phyloP scores from a whole-genome alignment of 371 early-diverging fungal species.

The Choanephora cucurbitarum region DNA sequence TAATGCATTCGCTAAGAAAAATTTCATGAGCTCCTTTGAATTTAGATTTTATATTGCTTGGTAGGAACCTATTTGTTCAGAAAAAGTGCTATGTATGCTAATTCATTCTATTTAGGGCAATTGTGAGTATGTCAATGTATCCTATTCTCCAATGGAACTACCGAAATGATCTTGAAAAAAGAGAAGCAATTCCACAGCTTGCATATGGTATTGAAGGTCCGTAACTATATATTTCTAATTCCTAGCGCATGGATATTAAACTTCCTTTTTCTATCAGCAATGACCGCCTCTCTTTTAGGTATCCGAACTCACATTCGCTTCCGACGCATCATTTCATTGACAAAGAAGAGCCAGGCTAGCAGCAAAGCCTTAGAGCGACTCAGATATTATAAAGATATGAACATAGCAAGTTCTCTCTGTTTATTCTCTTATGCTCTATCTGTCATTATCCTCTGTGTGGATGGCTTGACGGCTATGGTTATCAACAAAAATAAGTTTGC shows the following conservation, averaged over 20 bases:
- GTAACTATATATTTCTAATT: neutral
- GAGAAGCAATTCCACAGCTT: constrained; percentile 40
- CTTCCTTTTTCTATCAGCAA: constrained; percentile 6
- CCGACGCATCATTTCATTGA: constrained; percentile 24
- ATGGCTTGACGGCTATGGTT: constrained; percentile 37
- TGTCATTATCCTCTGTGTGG: constrained; percentile 47
- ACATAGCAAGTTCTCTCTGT: constrained; percentile 30
- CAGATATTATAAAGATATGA: constrained; percentile 52
- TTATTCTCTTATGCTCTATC: constrained; percentile 32
- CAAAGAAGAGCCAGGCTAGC: constrained; percentile 13
- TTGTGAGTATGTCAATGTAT: constrained; percentile 34
- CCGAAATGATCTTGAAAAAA: constrained; percentile 23
- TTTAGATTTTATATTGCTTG: constrained; percentile 42
- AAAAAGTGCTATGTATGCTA: no score
- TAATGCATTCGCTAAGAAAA: constrained; percentile 36
- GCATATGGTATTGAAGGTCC: constrained; percentile 40
- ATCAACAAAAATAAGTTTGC: constrained; percentile 47
- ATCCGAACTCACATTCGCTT: constrained; percentile 41
- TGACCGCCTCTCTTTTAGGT: constrained; percentile 30
- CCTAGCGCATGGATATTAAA: neutral
- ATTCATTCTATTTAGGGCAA: constrained; percentile 21
- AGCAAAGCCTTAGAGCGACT: constrained; percentile 16
- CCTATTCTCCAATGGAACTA: constrained; percentile 42
- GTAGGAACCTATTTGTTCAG: constrained; percentile 12
- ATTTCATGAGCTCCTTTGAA: constrained; percentile 47